These are phyloP conservation scores for Hydrangea macrophylla DNA, from an alignment of 148 eudicot genomes.

Conservation along the genomic window DNA sequence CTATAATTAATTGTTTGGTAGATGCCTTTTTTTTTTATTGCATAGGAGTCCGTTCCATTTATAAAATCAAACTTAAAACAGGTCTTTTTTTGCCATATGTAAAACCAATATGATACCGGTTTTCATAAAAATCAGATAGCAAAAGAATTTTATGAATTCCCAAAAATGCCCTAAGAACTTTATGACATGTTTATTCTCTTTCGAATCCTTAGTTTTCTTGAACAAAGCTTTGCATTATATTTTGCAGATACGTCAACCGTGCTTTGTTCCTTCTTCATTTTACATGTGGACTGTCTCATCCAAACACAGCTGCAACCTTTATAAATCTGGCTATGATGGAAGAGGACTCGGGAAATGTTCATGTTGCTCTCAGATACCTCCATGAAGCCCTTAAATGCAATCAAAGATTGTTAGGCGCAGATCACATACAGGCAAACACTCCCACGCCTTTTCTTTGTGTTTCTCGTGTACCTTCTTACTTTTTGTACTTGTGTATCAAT, in stretches of 20 bases:
- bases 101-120: too few species aligned
- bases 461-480: background rate
- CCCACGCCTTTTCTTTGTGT: conserved; percentile 24
- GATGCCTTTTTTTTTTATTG: too few species aligned
- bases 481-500: too few species aligned
- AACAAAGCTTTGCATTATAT: background rate
- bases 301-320: conserved; percentile 98
- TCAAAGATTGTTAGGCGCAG: conserved; percentile 81
- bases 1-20: too few species aligned
- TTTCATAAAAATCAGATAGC: too few species aligned
- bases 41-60: too few species aligned
- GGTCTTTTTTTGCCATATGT: too few species aligned
- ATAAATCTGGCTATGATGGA: conserved; percentile 99
- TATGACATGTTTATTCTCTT: background rate
- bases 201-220: conserved; percentile 11
- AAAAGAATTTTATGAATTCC: too few species aligned
- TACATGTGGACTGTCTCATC: conserved; percentile 96
- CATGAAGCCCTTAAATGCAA: conserved; percentile 99
- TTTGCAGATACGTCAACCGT: conserved; percentile 89
- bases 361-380: conserved; percentile 94
- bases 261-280: conserved; percentile 90
- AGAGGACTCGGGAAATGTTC: conserved; percentile 98
- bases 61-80: too few species aligned
- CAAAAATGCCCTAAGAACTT: too few species aligned
- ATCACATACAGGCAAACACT: conserved; percentile 99